Conservation (phyloP, 352 stramenopile species). For the Pilasporangium apinafurcum region DNA sequence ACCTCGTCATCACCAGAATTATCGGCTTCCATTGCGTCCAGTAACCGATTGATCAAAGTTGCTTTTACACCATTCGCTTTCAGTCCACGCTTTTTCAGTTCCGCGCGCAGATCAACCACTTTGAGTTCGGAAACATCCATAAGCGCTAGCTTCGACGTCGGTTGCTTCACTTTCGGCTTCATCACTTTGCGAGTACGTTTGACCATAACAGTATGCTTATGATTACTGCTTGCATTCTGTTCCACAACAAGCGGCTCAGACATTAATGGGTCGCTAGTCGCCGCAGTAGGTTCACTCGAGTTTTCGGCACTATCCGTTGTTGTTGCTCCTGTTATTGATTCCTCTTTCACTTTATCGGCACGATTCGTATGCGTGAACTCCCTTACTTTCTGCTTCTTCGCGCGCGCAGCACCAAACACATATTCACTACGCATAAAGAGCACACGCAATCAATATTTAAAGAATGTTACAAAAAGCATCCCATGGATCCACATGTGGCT, state of each 20-base stretch:
- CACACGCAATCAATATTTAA: not conserved
- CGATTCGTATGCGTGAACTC: not conserved
- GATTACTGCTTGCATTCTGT: not conserved
- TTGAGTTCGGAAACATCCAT: constrained; percentile 22
- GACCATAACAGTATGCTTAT: constrained; percentile 9
- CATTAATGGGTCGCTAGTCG: not conserved
- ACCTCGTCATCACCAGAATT: constrained; percentile 20
- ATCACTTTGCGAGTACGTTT: constrained; percentile 35
- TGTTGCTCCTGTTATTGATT: not conserved
- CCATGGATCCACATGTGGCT: not conserved
- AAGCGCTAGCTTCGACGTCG: constrained; percentile 10
- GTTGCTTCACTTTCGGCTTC: constrained; percentile 17
- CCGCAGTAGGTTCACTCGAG: not conserved
- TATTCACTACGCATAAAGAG: constrained; percentile 7
- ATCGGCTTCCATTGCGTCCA: constrained; percentile 35
- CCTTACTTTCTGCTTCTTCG: constrained; percentile 6
- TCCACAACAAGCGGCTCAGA: not conserved
- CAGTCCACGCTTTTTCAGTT: constrained; percentile 57
- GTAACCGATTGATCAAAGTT: constrained; percentile 33
- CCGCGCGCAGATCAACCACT: constrained; percentile 48
- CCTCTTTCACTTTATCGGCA: not conserved
- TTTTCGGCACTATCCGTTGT: not conserved
- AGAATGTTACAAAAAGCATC: too few species aligned
- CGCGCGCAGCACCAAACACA: constrained; percentile 2
- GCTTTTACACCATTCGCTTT: constrained; percentile 47